These are phyloP conservation scores for Populus ilicifolia DNA, from an alignment of 345 rosid genomes.

Conservation along the genomic window DNA sequence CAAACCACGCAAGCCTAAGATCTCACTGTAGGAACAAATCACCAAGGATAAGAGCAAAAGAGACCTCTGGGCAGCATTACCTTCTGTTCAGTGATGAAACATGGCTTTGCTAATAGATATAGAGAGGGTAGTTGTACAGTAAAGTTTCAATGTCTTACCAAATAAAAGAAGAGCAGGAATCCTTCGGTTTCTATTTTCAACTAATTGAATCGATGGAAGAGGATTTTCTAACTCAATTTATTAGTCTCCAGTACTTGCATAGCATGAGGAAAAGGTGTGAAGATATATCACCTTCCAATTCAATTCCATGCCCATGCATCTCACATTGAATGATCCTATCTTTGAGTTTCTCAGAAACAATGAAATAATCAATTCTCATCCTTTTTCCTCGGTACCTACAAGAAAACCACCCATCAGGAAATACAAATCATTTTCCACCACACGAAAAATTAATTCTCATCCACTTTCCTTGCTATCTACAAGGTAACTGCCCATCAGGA, in stretches of 20 bases:
- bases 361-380: constrained; percentile 86
- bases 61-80: background rate
- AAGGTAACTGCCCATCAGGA: constrained; percentile 9
- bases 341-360: constrained; percentile 67
- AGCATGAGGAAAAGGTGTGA: background rate
- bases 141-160: background rate
- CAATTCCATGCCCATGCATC: constrained; percentile 80
- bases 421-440: background rate
- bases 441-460: constrained; percentile 62
- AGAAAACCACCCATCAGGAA: constrained; percentile 8
- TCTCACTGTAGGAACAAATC: no score
- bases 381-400: constrained; percentile 86
- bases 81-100: background rate
- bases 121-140: background rate
- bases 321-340: constrained; percentile 61
- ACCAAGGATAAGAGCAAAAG: no score
- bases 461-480: constrained; percentile 84
- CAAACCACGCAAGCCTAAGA: background rate
- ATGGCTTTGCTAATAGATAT: no score
- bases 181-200: background rate
- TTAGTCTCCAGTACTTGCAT: background rate
- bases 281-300: constrained; percentile 54
- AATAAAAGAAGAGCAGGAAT: background rate
- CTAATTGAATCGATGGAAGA: background rate
- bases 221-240: background rate